phyloP scores from a whole-genome alignment of 352 stramenopile species.

The Phytophthora colocasiae region DNA sequence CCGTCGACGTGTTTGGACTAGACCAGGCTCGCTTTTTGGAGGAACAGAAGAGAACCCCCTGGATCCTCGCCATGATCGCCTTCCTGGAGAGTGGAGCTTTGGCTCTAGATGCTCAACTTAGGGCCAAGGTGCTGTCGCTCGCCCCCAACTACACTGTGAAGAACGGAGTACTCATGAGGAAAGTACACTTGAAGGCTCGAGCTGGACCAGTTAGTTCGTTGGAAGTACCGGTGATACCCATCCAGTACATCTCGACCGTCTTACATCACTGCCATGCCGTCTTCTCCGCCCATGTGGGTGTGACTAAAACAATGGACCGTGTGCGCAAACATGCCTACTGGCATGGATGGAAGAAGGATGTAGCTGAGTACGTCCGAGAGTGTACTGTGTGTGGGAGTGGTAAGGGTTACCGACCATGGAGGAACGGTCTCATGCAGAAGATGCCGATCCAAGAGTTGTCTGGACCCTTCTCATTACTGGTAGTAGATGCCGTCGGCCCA shows the following conservation, averaged over 20 bases:
- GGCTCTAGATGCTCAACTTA: neutral
- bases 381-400: neutral
- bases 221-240: neutral
- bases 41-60: neutral
- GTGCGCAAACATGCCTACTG: slow-evolving; percentile 12
- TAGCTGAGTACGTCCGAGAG: neutral
- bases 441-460: slow-evolving; percentile 7
- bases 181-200: neutral
- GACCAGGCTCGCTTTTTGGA: neutral
- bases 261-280: neutral
- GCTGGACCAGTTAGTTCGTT: neutral
- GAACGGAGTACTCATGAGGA: neutral
- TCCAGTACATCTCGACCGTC: neutral
- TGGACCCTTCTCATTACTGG: slow-evolving; percentile 15
- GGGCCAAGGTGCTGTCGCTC: neutral
- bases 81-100: neutral
- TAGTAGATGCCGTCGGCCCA: slow-evolving; percentile 4
- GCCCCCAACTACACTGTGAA: neutral
- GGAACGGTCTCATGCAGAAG: slow-evolving; percentile 5
- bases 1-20: neutral
- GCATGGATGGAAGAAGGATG: neutral
- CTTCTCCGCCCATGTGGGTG: too few relatives aligned
- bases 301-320: slow-evolving; percentile 3
- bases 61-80: neutral
- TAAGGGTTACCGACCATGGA: slow-evolving; percentile 8